A percentile compares a stretch with the other conserved stretches of the same genome.
Evolutionary conservation across 345 rosid genomes (phyloP).

Genomic region (Gossypium longicalyx): DNA sequence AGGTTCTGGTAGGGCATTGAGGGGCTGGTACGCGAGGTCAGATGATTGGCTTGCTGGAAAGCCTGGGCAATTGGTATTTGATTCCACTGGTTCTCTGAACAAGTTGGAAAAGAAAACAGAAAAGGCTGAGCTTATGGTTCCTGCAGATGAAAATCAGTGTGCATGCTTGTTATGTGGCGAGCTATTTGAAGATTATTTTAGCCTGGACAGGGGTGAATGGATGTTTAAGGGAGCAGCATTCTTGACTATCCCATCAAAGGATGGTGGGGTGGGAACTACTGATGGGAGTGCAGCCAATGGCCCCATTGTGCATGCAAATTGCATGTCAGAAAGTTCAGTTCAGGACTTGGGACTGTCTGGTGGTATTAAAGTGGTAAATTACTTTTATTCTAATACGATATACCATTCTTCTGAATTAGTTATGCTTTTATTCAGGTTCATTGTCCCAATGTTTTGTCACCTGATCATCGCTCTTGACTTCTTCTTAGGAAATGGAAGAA

Average conservation of each 20-base stretch:
- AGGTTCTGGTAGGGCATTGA: constrained; percentile 27
- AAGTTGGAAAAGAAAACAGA: constrained; percentile 30
- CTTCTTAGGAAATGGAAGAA: constrained; percentile 32
- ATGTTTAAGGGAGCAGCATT: constrained; percentile 75
- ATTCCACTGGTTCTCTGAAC: constrained; percentile 29
- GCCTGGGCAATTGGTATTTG: constrained; percentile 33
- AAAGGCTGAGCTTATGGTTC: constrained; percentile 45
- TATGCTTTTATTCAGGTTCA: background rate
- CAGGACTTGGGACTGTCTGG: constrained; percentile 46
- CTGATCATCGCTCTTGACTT: constrained; percentile 9
- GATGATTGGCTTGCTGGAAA: constrained; percentile 63
- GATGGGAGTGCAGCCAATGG: constrained; percentile 33
- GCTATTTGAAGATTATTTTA: constrained; percentile 77
- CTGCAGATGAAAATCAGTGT: constrained; percentile 77
- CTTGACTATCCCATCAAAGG: constrained; percentile 35
- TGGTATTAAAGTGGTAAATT: constrained; percentile 57
- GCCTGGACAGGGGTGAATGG: constrained; percentile 57
- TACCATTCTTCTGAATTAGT: background rate
- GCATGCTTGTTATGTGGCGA: constrained; percentile 87
- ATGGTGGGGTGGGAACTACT: constrained; percentile 18
- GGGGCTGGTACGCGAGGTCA: constrained; percentile 69
- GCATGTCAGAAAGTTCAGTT: constrained; percentile 47
- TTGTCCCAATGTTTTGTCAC: background rate
- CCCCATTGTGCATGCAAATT: constrained; percentile 63
- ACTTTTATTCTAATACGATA: background rate